These are phyloP conservation scores for Alternaria tenuissima DNA, from an alignment of 2,329 filamentous ascomycete species.

Conservation along the genomic window DNA sequence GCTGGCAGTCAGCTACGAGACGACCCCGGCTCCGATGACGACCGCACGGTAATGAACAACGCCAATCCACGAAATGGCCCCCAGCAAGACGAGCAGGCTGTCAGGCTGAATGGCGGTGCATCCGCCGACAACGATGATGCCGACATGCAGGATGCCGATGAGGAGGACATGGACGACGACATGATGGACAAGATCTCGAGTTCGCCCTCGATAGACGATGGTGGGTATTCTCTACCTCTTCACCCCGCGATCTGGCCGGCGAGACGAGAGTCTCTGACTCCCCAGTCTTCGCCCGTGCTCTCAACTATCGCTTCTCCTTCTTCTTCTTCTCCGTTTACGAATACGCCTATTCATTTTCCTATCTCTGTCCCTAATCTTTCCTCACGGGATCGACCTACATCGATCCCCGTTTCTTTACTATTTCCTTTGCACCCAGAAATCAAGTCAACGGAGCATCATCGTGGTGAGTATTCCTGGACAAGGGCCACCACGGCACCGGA, in stretches of 20 bases:
- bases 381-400: constrained; percentile 42
- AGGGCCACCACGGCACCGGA: constrained; percentile 24
- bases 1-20: constrained; percentile 50
- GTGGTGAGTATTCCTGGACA: constrained; percentile 58
- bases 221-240: constrained; percentile 72
- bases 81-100: constrained; percentile 44
- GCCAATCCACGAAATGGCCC: constrained; percentile 25
- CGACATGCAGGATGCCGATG: constrained; percentile 70
- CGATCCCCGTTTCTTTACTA: constrained; percentile 47
- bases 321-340: constrained; percentile 52
- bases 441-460: constrained; percentile 58
- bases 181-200: constrained; percentile 99
- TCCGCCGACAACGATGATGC: constrained; percentile 55
- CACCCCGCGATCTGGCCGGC: constrained; percentile 49
- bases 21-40: constrained; percentile 68
- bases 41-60: constrained; percentile 44
- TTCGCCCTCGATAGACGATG: constrained; percentile 98
- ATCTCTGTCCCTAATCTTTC: constrained; percentile 34
- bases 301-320: constrained; percentile 37
- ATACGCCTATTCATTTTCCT: constrained; percentile 56
- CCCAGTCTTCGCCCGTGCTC: constrained; percentile 40
- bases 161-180: constrained; percentile 80
- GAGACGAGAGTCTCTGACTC: constrained; percentile 55
- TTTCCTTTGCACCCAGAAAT: constrained; percentile 29
- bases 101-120: constrained; percentile 46